Percentiles rank a stretch among this genome's conserved stretches.
Evolutionary conservation across 257 asterid species (phyloP).

Genomic region (Craterostigma plantagineum): DNA sequence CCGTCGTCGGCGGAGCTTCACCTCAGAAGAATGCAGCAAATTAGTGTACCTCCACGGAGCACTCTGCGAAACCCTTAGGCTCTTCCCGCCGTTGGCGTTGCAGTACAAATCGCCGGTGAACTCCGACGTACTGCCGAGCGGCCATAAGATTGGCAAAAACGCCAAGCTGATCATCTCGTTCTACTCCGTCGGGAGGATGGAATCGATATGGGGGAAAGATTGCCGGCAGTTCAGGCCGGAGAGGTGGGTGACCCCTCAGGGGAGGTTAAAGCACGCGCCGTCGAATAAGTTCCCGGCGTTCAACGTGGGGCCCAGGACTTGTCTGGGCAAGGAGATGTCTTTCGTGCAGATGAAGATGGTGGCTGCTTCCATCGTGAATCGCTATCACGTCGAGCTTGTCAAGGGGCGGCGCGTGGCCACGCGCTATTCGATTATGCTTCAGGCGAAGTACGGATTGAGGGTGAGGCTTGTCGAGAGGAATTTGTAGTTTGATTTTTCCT

Average conservation of each 20-base stretch:
- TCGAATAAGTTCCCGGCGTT: constrained; percentile 1
- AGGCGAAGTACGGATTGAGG: too few species aligned
- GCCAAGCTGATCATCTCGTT: neutral
- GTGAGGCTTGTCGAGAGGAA: too few species aligned
- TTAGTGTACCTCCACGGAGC: neutral
- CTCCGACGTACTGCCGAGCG: neutral
- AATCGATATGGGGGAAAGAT: neutral
- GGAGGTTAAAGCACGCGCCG: neutral
- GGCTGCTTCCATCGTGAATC: too few species aligned
- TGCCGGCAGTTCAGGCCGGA: neutral
- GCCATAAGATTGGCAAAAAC: neutral
- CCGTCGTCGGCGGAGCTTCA: neutral
- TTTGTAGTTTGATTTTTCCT: too few species aligned
- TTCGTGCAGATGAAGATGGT: neutral
- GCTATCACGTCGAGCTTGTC: too few species aligned
- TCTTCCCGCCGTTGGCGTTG: neutral
- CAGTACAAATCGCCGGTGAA: neutral
- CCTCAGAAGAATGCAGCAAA: neutral
- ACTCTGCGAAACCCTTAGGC: neutral
- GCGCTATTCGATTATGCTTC: too few species aligned
- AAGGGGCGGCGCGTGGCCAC: too few species aligned
- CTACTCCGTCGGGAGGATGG: constrained; percentile 1
- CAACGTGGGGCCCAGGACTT: neutral
- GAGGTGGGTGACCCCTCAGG: too few species aligned
- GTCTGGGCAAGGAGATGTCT: neutral